These are phyloP conservation scores for Fraxinus excelsior DNA, from an alignment of 257 asterid species.

Conservation along the genomic window DNA sequence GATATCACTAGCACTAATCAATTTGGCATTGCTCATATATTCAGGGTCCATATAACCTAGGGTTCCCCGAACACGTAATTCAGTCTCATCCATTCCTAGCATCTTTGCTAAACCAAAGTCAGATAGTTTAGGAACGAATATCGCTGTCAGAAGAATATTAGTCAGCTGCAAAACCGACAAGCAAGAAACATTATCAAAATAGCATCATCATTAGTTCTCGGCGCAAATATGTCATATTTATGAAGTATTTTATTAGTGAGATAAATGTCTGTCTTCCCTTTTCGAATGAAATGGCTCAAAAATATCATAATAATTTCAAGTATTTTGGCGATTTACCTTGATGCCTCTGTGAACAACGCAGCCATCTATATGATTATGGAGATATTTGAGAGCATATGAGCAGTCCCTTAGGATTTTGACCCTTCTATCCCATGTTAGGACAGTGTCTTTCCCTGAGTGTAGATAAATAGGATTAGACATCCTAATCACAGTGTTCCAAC, in stretches of 20 bases:
- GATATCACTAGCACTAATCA: constrained; percentile 81
- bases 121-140: constrained; percentile 69
- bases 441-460: constrained; percentile 55
- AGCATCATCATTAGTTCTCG: background rate
- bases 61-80: constrained; percentile 81
- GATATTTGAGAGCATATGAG: constrained; percentile 72
- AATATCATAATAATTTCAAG: background rate
- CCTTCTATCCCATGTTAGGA: constrained; percentile 65
- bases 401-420: constrained; percentile 70
- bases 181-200: constrained; percentile 1
- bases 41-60: constrained; percentile 90
- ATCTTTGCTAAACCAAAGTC: constrained; percentile 78
- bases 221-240: background rate
- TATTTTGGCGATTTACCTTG: constrained; percentile 44
- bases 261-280: no score
- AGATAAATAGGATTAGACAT: background rate
- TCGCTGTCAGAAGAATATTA: constrained; percentile 71
- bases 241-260: no score
- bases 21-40: constrained; percentile 83
- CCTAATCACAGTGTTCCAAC: background rate
- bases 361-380: constrained; percentile 63
- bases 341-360: constrained; percentile 86
- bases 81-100: constrained; percentile 75
- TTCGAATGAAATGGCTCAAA: background rate
- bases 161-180: constrained; percentile 52